Base-by-base conservation (phyloP, 2,329 filamentous ascomycete species). In the Colletotrichum viniferum region DNA sequence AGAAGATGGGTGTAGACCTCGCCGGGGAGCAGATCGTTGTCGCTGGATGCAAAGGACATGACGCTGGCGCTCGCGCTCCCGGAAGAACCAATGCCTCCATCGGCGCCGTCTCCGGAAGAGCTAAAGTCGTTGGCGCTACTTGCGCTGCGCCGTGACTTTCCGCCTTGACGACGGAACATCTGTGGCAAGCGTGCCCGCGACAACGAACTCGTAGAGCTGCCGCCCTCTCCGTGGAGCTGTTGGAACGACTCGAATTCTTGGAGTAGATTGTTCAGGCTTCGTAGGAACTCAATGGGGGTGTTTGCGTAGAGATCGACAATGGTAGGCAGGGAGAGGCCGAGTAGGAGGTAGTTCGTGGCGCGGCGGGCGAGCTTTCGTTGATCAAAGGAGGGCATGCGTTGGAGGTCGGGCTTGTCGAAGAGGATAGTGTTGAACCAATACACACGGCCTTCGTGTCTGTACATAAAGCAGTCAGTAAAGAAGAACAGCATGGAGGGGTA, bases 371-470 rank as follows among this genome's bases (percentile, higher is more conserved):
- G 92, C 82, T 96, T 97, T 78, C 94, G 92, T 5, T 92, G 87
- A 74, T 97, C 94, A 82, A 97, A 96, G 82, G 95, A 98, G 61
- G 96, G 93, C 87, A 98, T 93, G 81, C 93, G 93, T 67, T 90
- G 87, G 38, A 98, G 89, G 83, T 98, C 95, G 34, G 91, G 85
- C 80, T 95, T 94, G 78, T 96, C 95, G 85, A 98, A 98, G 81
- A 98, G 94, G 76, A 98, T 92, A 0, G 97, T 98, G 86, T 98
- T 98, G 88, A 98, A 98, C 96, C 97, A 98, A 87, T 98, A 98
- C 56, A 98, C 93, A 74, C 95, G 93, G 76, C 96, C 96, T 85
- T 98, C 96, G 82, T 99, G 96, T 32, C 95, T 98, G 82, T 67
- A 69, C 7, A 26, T 60, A 18, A 8, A 4, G 28, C 24, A n/a